A percentile compares a stretch with the other conserved stretches of the same genome.
Conservation (phyloP, 1,284 basidiomycete genomes). For the Filobasidium uniguttulatum region DNA sequence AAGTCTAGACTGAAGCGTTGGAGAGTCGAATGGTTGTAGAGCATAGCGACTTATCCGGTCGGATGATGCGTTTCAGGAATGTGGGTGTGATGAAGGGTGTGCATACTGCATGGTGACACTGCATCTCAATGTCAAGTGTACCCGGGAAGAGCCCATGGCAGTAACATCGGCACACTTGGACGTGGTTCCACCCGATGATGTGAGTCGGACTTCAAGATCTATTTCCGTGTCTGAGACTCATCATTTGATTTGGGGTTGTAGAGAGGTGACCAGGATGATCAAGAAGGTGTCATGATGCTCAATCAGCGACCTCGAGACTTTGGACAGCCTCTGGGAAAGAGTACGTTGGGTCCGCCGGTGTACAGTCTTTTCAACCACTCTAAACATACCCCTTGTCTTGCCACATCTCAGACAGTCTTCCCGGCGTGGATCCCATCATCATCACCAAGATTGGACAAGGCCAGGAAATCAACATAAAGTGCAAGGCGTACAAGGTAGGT, state of each 20-base stretch:
- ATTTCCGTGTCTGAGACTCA: background rate
- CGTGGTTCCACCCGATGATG: constrained; percentile 24
- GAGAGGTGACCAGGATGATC: constrained; percentile 20
- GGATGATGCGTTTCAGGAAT: constrained; percentile 23
- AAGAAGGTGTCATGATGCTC: constrained; percentile 28
- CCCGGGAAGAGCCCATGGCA: constrained; percentile 19
- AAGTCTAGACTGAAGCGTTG: too few species aligned
- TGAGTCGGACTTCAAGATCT: constrained; percentile 14
- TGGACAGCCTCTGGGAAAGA: constrained; percentile 75
- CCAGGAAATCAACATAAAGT: constrained; percentile 74
- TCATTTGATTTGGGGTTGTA: background rate
- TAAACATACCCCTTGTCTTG: background rate
- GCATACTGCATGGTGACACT: constrained; percentile 36
- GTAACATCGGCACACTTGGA: constrained; percentile 36
- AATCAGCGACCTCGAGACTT: constrained; percentile 57
- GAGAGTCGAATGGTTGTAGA: background rate
- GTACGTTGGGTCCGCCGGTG: too few species aligned
- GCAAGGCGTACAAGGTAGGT: constrained; percentile 80
- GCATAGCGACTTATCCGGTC: background rate
- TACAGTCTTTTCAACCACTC: background rate
- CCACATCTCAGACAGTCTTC: background rate
- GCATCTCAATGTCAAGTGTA: constrained; percentile 28
- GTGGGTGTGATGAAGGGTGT: constrained; percentile 38
- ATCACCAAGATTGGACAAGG: constrained; percentile 88
- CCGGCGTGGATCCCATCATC: constrained; percentile 51